These are phyloP conservation scores for Russula abietina DNA, from an alignment of 768 basidiomycete species.

Conservation along the genomic window DNA sequence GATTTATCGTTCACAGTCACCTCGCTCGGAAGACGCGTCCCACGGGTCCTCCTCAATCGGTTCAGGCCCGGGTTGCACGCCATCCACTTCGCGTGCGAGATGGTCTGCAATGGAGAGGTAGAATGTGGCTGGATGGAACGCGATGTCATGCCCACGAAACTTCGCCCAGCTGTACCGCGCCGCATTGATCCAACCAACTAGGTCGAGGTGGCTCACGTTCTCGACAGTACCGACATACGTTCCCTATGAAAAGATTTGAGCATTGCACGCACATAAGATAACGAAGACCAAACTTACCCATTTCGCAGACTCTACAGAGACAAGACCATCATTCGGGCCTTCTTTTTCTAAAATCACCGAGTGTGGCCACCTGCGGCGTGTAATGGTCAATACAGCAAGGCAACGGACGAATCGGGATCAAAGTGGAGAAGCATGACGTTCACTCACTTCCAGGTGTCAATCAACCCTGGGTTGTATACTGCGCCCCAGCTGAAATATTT, in stretches of 20 bases:
- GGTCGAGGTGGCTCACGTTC: conserved; percentile 86
- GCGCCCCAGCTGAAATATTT: conserved; percentile 97
- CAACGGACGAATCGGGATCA: too few relatives aligned
- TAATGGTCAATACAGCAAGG: conserved; percentile 2
- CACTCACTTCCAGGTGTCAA: conserved; percentile 79
- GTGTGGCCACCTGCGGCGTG: conserved; percentile 19
- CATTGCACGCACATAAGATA: conserved; percentile 1
- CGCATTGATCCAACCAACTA: conserved; percentile 91
- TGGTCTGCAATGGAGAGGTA: conserved; percentile 80
- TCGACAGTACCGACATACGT: conserved; percentile 90
- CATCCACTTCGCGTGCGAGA: conserved; percentile 72
- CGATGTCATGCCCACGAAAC: conserved; percentile 82
- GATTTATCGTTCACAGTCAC: neutral
- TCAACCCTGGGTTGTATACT: conserved; percentile 76
- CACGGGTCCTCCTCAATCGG: conserved; percentile 23
- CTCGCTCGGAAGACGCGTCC: conserved; percentile 25
- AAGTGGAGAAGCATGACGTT: neutral
- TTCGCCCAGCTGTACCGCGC: conserved; percentile 86
- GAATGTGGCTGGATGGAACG: conserved; percentile 88
- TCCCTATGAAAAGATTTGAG: conserved; percentile 43
- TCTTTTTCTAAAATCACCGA: conserved; percentile 72
- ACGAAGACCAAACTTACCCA: conserved; percentile 50
- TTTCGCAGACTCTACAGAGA: conserved; percentile 82
- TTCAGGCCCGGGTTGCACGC: conserved; percentile 31
- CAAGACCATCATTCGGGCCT: conserved; percentile 94